Conservation (phyloP, 257 asterid genomes). For the Haberlea rhodopensis region DNA sequence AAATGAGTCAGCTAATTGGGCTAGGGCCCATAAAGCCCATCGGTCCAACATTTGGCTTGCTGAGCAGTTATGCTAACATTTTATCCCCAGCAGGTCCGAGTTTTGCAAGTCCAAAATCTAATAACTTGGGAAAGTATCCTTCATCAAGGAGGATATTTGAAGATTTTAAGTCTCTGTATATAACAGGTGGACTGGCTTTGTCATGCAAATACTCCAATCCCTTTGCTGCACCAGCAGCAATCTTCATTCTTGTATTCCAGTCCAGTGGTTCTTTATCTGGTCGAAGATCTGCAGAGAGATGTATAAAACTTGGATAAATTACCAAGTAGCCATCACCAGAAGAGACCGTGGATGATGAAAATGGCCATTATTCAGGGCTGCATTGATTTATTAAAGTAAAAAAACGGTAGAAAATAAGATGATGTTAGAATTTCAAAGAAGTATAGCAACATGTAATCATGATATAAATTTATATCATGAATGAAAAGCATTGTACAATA, state of each 20-base stretch:
- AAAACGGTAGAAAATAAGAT: neutral
- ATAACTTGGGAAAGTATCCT: constrained; percentile 79
- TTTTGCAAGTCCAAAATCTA: constrained; percentile 97
- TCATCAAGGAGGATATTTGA: constrained; percentile 95
- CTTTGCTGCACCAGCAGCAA: constrained; percentile 67
- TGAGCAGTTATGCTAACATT: too few species aligned
- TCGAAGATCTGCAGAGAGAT: constrained; percentile 54
- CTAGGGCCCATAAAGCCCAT: too few species aligned
- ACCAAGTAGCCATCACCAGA: neutral
- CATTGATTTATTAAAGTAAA: too few species aligned
- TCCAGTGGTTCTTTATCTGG: constrained; percentile 70
- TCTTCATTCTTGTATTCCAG: constrained; percentile 62
- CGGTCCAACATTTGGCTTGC: too few species aligned
- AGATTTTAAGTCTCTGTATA: constrained; percentile 83
- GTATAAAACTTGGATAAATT: neutral
- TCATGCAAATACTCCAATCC: constrained; percentile 61
- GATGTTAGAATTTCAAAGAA: neutral
- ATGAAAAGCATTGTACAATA: neutral
- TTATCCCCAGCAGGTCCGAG: constrained; percentile 97
- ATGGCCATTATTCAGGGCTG: neutral
- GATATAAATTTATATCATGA: too few species aligned
- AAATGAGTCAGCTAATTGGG: too few species aligned
- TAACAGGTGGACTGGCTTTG: constrained; percentile 63
- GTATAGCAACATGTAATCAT: neutral
- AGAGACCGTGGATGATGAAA: neutral